Conservation (phyloP, 202 grass and related monocot species). For the Schoenoplectus tabernaemontani region DNA sequence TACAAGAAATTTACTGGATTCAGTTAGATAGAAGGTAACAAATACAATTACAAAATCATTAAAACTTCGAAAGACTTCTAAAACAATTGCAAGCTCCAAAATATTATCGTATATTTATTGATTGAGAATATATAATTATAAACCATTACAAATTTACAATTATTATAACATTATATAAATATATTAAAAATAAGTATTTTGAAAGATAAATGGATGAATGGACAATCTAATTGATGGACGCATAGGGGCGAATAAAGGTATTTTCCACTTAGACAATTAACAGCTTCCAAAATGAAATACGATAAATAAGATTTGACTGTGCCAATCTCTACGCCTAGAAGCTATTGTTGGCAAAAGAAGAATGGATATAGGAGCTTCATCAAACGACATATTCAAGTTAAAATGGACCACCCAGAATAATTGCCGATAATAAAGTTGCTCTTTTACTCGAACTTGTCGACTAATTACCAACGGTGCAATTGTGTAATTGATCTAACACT, state of each 20-base stretch:
- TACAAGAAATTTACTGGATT: no score
- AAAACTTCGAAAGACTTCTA: no score
- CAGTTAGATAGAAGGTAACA: no score
- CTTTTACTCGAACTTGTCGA: not conserved
- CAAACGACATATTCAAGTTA: not conserved
- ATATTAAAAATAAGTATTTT: not conserved
- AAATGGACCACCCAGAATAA: not conserved
- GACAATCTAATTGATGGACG: not conserved
- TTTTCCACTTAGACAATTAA: not conserved
- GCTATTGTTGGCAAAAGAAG: not conserved
- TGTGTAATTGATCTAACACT: not conserved
- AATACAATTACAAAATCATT: no score
- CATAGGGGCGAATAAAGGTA: not conserved
- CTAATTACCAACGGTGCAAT: not conserved
- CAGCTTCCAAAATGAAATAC: not conserved
- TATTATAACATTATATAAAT: no score
- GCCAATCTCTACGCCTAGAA: not conserved
- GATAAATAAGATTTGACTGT: not conserved
- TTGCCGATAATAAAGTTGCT: not conserved
- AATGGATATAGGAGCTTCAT: no score
- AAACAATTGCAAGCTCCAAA: no score
- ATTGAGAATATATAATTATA: no score
- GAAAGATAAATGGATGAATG: not conserved
- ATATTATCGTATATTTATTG: no score
- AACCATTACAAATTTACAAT: no score